A percentile compares a stretch with the other conserved stretches of the same genome.
Evolutionary conservation across 306 rosid species (phyloP).

Genomic region (Acacia confusa): DNA sequence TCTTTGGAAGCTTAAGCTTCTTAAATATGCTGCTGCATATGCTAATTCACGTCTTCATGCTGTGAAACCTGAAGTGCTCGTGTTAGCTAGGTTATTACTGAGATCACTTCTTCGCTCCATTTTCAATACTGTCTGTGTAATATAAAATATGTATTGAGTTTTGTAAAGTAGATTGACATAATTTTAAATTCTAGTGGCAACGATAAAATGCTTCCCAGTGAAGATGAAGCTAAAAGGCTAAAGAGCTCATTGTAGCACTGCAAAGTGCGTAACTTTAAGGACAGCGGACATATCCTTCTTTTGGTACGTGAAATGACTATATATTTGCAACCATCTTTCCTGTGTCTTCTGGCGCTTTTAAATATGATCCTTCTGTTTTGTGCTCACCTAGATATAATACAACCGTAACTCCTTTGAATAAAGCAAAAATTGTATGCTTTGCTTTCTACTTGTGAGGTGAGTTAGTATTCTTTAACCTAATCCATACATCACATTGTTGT

Average conservation of each 20-base stretch:
- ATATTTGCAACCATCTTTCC: conserved; percentile 6
- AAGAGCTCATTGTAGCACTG: conserved; percentile 52
- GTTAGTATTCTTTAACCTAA: neutral
- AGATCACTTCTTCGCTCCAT: conserved; percentile 9
- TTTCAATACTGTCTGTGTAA: conserved; percentile 7
- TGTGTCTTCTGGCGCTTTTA: neutral
- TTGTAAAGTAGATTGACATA: conserved; percentile 31
- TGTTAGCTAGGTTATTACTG: conserved; percentile 75
- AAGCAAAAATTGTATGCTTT: neutral
- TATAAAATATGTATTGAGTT: conserved; percentile 15
- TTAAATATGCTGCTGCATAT: conserved; percentile 84
- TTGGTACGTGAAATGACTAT: conserved; percentile 58
- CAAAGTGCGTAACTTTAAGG: conserved; percentile 66
- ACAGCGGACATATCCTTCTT: conserved; percentile 88
- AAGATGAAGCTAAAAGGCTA: conserved; percentile 74
- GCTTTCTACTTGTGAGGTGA: neutral
- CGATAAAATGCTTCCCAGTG: conserved; percentile 92
- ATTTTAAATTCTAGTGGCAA: conserved; percentile 66
- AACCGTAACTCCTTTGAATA: no score
- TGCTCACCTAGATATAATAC: neutral
- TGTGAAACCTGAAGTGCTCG: conserved; percentile 90
- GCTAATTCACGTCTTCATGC: conserved; percentile 96
- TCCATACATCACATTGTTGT: neutral
- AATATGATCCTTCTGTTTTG: neutral
- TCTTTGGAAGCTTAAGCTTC: conserved; percentile 94